A percentile compares a stretch with the other conserved stretches of the same genome.
Conservation (phyloP, 192 early-diverging fungal genomes). For the Paraglomus brasilianum region DNA sequence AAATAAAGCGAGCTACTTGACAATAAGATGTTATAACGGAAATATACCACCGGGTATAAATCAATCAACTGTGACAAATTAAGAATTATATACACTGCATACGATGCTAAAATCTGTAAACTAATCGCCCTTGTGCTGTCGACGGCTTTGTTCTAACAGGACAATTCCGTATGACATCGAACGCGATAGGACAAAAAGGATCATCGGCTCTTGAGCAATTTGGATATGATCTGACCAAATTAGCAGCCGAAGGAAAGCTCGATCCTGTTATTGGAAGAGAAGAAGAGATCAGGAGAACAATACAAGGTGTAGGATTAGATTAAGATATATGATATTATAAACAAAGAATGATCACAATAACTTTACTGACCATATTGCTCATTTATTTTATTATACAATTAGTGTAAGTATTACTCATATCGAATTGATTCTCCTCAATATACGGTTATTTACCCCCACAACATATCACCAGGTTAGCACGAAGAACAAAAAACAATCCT, state of each 20-base stretch:
- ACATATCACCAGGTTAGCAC: slow-evolving; percentile 46
- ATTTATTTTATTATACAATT: not conserved
- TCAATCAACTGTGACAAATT: too few relatives aligned
- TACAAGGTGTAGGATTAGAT: slow-evolving; percentile 59
- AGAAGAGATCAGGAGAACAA: slow-evolving; percentile 71
- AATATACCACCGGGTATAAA: too few relatives aligned
- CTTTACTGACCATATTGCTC: not conserved
- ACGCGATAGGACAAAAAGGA: slow-evolving; percentile 28
- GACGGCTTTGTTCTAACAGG: too few relatives aligned
- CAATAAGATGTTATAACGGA: too few relatives aligned
- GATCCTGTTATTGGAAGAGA: slow-evolving; percentile 83
- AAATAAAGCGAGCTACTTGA: too few relatives aligned
- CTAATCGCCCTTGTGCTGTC: too few relatives aligned
- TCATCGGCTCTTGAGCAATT: slow-evolving; percentile 36
- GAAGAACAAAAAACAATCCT: slow-evolving; percentile 79
- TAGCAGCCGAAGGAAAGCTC: slow-evolving; percentile 73
- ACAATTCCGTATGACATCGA: too few relatives aligned
- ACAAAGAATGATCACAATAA: not conserved
- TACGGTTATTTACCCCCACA: not conserved
- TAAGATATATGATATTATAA: not conserved
- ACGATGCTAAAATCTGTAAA: too few relatives aligned
- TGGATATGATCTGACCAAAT: slow-evolving; percentile 72
- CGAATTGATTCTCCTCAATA: too few relatives aligned
- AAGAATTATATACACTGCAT: too few relatives aligned
- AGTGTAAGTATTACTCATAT: not conserved